Evolutionary conservation across 1,284 basidiomycete species (phyloP), one percentile per base, ranked within the genome.

Genomic region (Cutaneotrichosporon spelunceum): DNA sequence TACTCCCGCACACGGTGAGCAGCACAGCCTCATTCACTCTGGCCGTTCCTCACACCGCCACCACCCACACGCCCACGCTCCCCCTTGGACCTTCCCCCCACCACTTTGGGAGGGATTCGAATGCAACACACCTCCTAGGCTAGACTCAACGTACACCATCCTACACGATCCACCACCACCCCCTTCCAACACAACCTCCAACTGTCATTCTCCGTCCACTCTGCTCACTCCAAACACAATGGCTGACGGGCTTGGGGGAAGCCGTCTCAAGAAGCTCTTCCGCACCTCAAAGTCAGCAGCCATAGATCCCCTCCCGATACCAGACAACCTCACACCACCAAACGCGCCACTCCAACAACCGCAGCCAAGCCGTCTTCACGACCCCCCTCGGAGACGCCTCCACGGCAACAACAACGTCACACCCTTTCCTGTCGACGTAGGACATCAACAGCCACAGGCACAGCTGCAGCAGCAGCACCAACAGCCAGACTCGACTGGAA

Each of bases 371-470:
- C 42, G 30, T 19, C 29, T 30, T n/a, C 56, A 54, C 44, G 45
- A 29, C 54, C 55, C 47, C 56, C 44, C 48, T 30, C 26, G 26
- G 16, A 50, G 48, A 50, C 48, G 48, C n/a, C 59, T 57, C 30
- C 53, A 59, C 23, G 26, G 30, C n/a, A 61, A 64, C 42, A 58
- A 33, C 14, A 65, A 61, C 48, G 72, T 77, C 9, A 75, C 75
- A 11, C 74, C 74, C 1, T 75, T 75, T 62, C 75, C 74, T 0
- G 56, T 72, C 6, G 72, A 74, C 59, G 60, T 65, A 10, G 71
- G 72, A 1, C 57, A 64, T 4, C 34, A 39, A 57, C 29, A 71
- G 63, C 57, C 36, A 16, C 47, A 53, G 42, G 47, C 33, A 7
- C 39, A 39, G 42, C 19, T 1, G 19, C 53, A 33, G 5, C 29